phyloP scores from a whole-genome alignment of 805 yeast species.

The Wickerhamiella galacta region DNA sequence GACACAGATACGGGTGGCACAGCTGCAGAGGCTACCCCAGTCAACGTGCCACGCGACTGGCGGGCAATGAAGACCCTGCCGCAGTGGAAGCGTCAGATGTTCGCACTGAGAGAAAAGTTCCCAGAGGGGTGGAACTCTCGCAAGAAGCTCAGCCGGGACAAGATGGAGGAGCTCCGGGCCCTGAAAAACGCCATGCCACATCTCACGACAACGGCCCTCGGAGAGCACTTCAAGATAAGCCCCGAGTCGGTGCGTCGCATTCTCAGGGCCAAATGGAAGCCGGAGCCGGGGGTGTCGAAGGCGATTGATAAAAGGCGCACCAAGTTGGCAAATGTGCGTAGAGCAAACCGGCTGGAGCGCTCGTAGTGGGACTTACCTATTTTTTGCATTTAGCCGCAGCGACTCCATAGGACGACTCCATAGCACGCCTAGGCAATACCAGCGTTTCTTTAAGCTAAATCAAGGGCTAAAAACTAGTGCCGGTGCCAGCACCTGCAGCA shows the following conservation, averaged over 20 bases:
- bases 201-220: constrained; percentile 41
- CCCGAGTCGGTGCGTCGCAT: constrained; percentile 76
- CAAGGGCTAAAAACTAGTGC: not conserved
- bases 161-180: constrained; percentile 46
- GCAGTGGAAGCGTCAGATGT: constrained; percentile 56
- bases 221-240: constrained; percentile 48
- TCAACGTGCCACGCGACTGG: constrained; percentile 33
- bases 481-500: constrained; percentile 3
- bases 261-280: constrained; percentile 60
- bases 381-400: no score
- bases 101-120: constrained; percentile 44
- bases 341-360: not conserved
- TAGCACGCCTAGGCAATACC: no score
- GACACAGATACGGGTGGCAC: not conserved
- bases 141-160: constrained; percentile 46
- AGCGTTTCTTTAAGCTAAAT: no score
- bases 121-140: constrained; percentile 51
- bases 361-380: not conserved
- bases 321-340: constrained; percentile 13
- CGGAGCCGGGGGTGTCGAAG: constrained; percentile 36
- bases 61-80: constrained; percentile 28
- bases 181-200: constrained; percentile 41
- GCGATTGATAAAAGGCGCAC: constrained; percentile 30
- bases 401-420: no score
- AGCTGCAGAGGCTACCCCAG: not conserved